Evolutionary conservation across 2,329 filamentous ascomycete species (phyloP), one percentile per base, ranked within the genome.

Genomic region (Trichoderma pleuroti): DNA sequence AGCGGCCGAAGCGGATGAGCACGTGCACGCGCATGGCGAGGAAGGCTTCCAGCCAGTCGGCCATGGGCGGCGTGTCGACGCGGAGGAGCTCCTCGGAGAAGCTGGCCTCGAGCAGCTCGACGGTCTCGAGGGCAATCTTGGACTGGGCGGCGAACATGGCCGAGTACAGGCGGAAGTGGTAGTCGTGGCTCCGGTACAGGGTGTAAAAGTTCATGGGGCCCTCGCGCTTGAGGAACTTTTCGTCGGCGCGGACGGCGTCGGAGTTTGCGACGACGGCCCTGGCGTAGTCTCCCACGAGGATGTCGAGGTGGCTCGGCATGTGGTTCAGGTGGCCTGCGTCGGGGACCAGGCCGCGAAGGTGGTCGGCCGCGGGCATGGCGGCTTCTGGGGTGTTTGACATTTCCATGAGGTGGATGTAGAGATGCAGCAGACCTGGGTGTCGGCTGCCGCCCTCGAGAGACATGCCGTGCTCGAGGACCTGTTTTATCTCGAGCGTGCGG

Each of bases 361-460:
- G 80, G 75, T 93, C 86, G 6, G 90, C 91, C 0, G 86, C 83
- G 0, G 85, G 81, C 18, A 92, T 78, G 1, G 89, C 92, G 1
- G 80, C 77, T 77, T 93, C 91, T 0, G 91, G 91, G 0, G 82
- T 84, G 0, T 83, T 81, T 0, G 91, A 93, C 91, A 93, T 93
- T 76, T 94, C 92, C 84, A 93, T 91, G 4, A 93, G 85, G 74
- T 93, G 91, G 49, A 93, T 92, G 78, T 94, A 94, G 36, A 93
- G 80, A 77, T 94, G 92, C 7, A 93, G 82, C 0, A 94, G 79
- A 0, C 92, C 92, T 0, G 92, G 90, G 75, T 96, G 92, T 8
- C 81, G 74, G 4, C 82, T 72, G 24, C 76, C 81, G 5, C 75
- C 77, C 0, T 75, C 71, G 2, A 76, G 75, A 3, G 84, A 81